Conservation (phyloP, 1,284 basidiomycete species). For the Neotropicomus parvogracilis region DNA sequence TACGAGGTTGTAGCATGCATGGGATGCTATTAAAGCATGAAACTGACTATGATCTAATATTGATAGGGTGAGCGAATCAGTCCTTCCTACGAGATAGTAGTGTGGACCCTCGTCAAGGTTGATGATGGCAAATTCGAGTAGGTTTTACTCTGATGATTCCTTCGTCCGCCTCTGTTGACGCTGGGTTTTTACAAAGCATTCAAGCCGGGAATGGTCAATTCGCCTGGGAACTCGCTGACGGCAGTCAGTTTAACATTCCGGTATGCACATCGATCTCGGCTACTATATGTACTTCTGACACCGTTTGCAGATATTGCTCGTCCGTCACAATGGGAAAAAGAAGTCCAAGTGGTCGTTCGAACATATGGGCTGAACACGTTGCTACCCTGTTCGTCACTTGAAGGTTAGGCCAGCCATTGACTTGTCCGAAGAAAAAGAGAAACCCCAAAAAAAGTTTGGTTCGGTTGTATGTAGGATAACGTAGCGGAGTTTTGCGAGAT, state of each 20-base stretch:
- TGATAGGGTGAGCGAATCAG: not conserved
- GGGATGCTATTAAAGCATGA: not conserved
- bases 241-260: no score
- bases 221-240: not conserved
- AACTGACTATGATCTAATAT: not conserved
- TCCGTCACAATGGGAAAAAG: not conserved
- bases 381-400: not conserved
- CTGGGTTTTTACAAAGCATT: not conserved
- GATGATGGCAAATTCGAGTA: not conserved
- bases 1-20: not conserved
- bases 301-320: not conserved
- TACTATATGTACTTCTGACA: not conserved
- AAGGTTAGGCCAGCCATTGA: not conserved
- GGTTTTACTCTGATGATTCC: not conserved
- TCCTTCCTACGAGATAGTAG: not conserved
- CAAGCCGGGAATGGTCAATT: not conserved
- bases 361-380: not conserved
- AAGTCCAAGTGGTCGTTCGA: not conserved
- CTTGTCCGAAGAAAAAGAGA: not conserved
- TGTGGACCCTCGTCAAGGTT: not conserved
- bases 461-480: not conserved
- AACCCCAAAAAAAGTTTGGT: no score
- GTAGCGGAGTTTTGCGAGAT: not conserved
- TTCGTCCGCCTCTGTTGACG: not conserved
- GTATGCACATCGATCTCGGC: not conserved